These are phyloP conservation scores for Loxodes magnus DNA, from an alignment of 73 alveolate genomes.

Conservation along the genomic window DNA sequence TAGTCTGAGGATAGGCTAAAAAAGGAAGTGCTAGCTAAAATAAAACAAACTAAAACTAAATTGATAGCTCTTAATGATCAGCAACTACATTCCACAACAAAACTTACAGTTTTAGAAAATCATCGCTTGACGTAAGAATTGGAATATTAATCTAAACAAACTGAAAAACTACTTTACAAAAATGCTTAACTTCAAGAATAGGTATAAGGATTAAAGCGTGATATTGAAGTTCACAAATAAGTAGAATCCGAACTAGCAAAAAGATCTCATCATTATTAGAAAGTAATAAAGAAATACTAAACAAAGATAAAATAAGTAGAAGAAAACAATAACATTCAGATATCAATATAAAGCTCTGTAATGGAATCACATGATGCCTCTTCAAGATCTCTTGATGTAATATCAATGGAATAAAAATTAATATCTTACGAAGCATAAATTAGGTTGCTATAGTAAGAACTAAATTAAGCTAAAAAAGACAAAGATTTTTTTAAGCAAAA, in stretches of 20 bases:
- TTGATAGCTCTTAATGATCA: neutral
- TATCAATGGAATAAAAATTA: too few species aligned
- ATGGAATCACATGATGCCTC: too few species aligned
- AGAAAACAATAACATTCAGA: too few species aligned
- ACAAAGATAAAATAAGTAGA: neutral
- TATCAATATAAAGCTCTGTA: too few species aligned
- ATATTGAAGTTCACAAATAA: neutral
- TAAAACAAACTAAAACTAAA: neutral
- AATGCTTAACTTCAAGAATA: neutral
- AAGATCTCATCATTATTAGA: neutral
- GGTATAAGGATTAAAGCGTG: neutral
- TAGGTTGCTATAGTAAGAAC: too few species aligned
- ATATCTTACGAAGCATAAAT: too few species aligned
- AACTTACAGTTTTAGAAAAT: neutral
- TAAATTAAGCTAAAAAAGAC: too few species aligned
- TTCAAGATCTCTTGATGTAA: too few species aligned
- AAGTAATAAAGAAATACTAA: neutral
- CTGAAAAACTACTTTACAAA: neutral
- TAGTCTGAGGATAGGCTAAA: neutral
- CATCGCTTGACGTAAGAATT: neutral
- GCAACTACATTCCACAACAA: neutral
- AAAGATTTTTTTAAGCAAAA: too few species aligned
- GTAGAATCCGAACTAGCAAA: neutral
- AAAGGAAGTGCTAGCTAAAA: neutral
- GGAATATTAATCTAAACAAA: neutral